A percentile compares a stretch with the other conserved stretches of the same genome.
Evolutionary conservation across 805 yeast species (phyloP).

Genomic region (Schizosaccharomyces lindneri): DNA sequence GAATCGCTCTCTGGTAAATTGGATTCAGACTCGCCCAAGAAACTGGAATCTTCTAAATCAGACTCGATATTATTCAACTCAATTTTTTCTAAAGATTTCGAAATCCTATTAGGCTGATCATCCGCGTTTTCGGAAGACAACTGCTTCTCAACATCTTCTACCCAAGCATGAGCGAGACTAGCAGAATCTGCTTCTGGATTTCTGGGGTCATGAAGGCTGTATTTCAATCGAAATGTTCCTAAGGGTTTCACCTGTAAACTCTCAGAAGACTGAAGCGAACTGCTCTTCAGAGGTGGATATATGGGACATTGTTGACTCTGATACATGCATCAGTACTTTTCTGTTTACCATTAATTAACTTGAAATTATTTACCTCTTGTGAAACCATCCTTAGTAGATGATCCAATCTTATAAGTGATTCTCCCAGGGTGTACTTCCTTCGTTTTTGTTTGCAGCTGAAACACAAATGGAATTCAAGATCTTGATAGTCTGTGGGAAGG

Average conservation of each 20-base stretch:
- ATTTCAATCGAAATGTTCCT: not conserved
- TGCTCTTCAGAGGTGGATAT: no score
- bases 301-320: no score
- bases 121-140: not conserved
- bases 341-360: no score
- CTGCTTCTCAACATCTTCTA: not conserved
- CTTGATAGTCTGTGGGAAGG: no score
- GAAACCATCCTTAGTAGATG: no score
- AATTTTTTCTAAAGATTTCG: not conserved
- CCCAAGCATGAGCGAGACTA: not conserved
- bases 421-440: no score
- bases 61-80: not conserved
- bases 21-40: not conserved
- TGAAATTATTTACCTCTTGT: no score
- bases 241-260: not conserved
- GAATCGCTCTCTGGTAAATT: not conserved
- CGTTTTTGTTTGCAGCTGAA: no score
- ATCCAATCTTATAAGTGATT: no score
- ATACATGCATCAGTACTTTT: no score
- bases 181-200: not conserved
- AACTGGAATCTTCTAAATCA: not conserved
- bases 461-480: no score
- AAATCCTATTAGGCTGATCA: not conserved
- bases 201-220: not conserved
- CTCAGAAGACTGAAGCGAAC: no score